Evolutionary conservation across 345 rosid genomes (phyloP).

Genomic region (Brassica rapa): DNA sequence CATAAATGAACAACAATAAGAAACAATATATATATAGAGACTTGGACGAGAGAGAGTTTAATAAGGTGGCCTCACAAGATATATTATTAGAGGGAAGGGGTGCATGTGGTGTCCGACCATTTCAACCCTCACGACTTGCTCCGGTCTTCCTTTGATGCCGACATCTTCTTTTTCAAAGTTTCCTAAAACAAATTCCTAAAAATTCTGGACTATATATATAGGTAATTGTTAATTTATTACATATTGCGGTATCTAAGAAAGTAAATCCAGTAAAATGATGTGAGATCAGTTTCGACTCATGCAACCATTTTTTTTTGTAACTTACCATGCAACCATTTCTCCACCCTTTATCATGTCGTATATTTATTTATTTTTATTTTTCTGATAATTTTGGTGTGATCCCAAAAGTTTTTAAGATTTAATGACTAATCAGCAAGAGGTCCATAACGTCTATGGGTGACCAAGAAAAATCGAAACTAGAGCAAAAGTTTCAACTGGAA

Average conservation of each 20-base stretch:
- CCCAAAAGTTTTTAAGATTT: no score
- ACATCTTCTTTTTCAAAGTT: constrained; percentile 10
- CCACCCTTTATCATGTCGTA: not conserved
- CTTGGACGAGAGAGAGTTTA: not conserved
- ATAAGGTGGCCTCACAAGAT: not conserved
- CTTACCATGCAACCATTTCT: not conserved
- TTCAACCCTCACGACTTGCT: constrained; percentile 41
- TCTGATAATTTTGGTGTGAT: no score
- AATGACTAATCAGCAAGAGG: no score
- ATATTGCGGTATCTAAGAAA: constrained; percentile 5
- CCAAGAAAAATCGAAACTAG: no score
- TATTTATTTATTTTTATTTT: not conserved
- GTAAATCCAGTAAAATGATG: not conserved
- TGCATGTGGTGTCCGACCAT: constrained; percentile 40
- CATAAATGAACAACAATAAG: constrained; percentile 1
- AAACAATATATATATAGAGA: not conserved
- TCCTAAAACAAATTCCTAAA: not conserved
- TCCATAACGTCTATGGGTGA: no score
- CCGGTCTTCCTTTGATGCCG: constrained; percentile 38
- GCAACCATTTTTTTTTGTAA: not conserved
- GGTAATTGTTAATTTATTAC: not conserved
- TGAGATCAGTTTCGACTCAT: not conserved
- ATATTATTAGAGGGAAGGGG: constrained; percentile 29
- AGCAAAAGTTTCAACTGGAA: no score
- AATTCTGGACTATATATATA: not conserved